Evolutionary conservation across 495 filamentous ascomycete species (phyloP).

Genomic region (Daldinia decipiens): DNA sequence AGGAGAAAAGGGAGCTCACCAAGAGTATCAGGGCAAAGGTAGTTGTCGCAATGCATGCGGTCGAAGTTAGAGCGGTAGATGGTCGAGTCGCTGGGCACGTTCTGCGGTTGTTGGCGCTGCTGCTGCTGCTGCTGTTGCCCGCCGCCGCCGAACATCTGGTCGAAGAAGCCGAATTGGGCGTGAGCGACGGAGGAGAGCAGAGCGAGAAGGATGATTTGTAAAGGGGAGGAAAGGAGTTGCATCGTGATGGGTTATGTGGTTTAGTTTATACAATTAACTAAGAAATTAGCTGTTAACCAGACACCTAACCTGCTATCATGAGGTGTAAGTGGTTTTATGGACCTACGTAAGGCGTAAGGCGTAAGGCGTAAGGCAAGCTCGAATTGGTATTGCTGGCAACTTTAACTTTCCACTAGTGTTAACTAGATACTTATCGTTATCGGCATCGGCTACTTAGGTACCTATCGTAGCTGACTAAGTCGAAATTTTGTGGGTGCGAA

Average conservation of each 20-base stretch:
- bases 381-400: constrained; percentile 46
- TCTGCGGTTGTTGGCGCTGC: constrained; percentile 73
- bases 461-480: constrained; percentile 54
- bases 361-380: background rate
- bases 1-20: constrained; percentile 48
- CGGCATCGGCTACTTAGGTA: background rate
- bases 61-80: constrained; percentile 81
- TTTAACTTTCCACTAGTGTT: constrained; percentile 43
- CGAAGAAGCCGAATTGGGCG: constrained; percentile 87
- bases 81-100: constrained; percentile 78
- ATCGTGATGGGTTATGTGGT: constrained; percentile 33
- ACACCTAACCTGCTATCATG: background rate
- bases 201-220: constrained; percentile 43
- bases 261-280: background rate
- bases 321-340: constrained; percentile 5
- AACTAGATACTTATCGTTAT: constrained; percentile 48
- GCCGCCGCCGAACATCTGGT: constrained; percentile 75
- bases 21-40: constrained; percentile 90
- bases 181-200: constrained; percentile 49
- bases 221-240: constrained; percentile 32
- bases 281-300: background rate
- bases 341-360: background rate
- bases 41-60: constrained; percentile 79
- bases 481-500: constrained; percentile 47
- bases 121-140: constrained; percentile 65